A percentile compares a stretch with the other conserved stretches of the same genome.
These are phyloP conservation scores for Coemansia sp. DNA, from an alignment of 192 early-diverging fungal genomes.

Conservation along the genomic window DNA sequence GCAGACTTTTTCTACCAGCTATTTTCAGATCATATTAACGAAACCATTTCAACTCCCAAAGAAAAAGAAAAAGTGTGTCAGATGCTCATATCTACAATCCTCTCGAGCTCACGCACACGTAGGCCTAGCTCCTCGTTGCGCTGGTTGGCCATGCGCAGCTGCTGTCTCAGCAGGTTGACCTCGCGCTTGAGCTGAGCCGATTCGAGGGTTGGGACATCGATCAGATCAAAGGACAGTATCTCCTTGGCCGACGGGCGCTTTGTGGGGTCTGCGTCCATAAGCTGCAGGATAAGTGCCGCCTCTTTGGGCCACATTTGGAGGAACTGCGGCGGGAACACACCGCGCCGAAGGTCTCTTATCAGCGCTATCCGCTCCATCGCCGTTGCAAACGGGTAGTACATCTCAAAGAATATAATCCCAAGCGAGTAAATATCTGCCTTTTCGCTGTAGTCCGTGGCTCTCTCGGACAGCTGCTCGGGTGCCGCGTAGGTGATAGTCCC, in stretches of 20 bases:
- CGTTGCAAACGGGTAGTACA: constrained; percentile 85
- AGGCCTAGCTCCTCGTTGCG: constrained; percentile 51
- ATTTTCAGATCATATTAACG: too few relatives aligned
- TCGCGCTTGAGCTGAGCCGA: constrained; percentile 48
- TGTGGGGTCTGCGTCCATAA: constrained; percentile 75
- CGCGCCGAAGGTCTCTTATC: constrained; percentile 67
- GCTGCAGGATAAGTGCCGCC: constrained; percentile 78
- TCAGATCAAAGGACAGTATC: constrained; percentile 70
- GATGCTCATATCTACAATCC: constrained; percentile 42
- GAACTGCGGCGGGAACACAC: constrained; percentile 76
- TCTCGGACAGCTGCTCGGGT: constrained; percentile 49
- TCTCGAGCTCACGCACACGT: constrained; percentile 44
- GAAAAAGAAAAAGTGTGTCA: too few relatives aligned
- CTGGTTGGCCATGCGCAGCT: constrained; percentile 39
- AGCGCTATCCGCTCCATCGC: constrained; percentile 84
- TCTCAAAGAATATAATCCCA: constrained; percentile 95
- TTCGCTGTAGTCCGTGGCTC: constrained; percentile 61
- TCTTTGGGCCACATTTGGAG: constrained; percentile 53
- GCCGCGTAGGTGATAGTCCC: constrained; percentile 94
- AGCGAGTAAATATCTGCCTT: constrained; percentile 94
- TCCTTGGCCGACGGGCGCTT: constrained; percentile 69
- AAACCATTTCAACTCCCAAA: too few relatives aligned
- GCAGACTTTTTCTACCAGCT: too few relatives aligned
- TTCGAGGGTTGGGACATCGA: constrained; percentile 55
- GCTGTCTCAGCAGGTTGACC: constrained; percentile 40